Evolutionary conservation across 371 early-diverging fungal species (phyloP).

Genomic region (Cladochytrium tenue): DNA sequence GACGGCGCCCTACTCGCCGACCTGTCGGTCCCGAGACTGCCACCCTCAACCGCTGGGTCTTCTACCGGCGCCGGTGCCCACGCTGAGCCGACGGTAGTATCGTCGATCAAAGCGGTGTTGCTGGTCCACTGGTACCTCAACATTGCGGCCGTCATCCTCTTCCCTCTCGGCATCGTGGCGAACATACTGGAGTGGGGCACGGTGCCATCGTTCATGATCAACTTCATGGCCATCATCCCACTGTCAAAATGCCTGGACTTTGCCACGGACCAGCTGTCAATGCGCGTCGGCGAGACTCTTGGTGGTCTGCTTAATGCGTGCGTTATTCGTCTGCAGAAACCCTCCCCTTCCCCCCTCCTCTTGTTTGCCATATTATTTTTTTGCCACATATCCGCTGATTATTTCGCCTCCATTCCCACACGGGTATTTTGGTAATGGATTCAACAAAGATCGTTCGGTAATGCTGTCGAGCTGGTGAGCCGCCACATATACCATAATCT

Average conservation of each 20-base stretch:
- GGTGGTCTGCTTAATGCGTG: slow-evolving; percentile 56
- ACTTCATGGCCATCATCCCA: slow-evolving; percentile 89
- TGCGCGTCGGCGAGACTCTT: slow-evolving; percentile 62
- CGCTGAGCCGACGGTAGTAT: not conserved
- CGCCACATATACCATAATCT: too few species aligned
- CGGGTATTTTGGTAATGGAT: too few species aligned
- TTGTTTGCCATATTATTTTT: too few species aligned
- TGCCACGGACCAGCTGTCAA: slow-evolving; percentile 67
- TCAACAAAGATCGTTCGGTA: slow-evolving; percentile 68
- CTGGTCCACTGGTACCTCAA: slow-evolving; percentile 28
- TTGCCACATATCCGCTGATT: too few species aligned
- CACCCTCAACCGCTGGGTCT: too few species aligned
- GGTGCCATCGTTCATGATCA: slow-evolving; percentile 61
- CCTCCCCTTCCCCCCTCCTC: too few species aligned
- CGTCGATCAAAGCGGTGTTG: slow-evolving; percentile 26
- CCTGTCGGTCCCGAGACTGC: too few species aligned
- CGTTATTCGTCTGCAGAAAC: too few species aligned
- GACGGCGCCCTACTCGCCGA: too few species aligned
- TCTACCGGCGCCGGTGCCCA: too few species aligned
- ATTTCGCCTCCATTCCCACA: not conserved
- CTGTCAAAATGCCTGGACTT: slow-evolving; percentile 75
- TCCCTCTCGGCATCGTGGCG: slow-evolving; percentile 75
- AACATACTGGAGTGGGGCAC: slow-evolving; percentile 58
- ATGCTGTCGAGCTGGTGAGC: slow-evolving; percentile 73
- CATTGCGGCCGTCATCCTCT: slow-evolving; percentile 60